phyloP scores from a whole-genome alignment of 768 basidiomycete species.

The Ramaria rubella region DNA sequence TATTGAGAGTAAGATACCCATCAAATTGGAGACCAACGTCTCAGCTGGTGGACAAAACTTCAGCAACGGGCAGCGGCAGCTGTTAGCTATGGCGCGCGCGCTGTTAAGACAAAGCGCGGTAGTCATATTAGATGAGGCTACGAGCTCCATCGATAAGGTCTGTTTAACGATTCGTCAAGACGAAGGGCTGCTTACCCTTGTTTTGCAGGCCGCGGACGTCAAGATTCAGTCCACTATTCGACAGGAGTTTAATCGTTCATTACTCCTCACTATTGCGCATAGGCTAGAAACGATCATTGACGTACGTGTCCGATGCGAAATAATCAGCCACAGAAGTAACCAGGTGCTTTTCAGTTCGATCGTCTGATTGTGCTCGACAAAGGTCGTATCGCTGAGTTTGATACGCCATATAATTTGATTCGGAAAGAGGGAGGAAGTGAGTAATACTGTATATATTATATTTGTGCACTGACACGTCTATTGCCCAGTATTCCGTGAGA shows the following conservation, averaged over 20 bases:
- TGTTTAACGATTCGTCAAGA: neutral
- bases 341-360: slow-evolving; percentile 22
- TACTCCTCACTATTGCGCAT: slow-evolving; percentile 51
- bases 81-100: slow-evolving; percentile 82
- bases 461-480: slow-evolving; percentile 16
- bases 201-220: slow-evolving; percentile 66
- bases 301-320: neutral
- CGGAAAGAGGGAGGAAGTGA: slow-evolving; percentile 45
- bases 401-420: slow-evolving; percentile 65
- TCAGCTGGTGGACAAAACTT: slow-evolving; percentile 87
- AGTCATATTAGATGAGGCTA: slow-evolving; percentile 78
- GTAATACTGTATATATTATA: slow-evolving; percentile 21
- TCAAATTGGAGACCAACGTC: slow-evolving; percentile 74
- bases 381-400: slow-evolving; percentile 52
- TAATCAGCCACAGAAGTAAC: slow-evolving; percentile 6
- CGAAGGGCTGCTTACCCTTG: neutral
- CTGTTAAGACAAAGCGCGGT: slow-evolving; percentile 64
- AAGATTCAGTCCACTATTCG: slow-evolving; percentile 88
- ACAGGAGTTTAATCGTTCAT: slow-evolving; percentile 69
- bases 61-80: slow-evolving; percentile 85
- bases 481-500: slow-evolving; percentile 44
- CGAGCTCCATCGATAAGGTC: slow-evolving; percentile 63
- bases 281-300: slow-evolving; percentile 73
- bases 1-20: slow-evolving; percentile 11
- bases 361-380: slow-evolving; percentile 29